Base-by-base conservation (phyloP, 2,329 filamentous ascomycete species). In the Claviceps maximensis region DNA sequence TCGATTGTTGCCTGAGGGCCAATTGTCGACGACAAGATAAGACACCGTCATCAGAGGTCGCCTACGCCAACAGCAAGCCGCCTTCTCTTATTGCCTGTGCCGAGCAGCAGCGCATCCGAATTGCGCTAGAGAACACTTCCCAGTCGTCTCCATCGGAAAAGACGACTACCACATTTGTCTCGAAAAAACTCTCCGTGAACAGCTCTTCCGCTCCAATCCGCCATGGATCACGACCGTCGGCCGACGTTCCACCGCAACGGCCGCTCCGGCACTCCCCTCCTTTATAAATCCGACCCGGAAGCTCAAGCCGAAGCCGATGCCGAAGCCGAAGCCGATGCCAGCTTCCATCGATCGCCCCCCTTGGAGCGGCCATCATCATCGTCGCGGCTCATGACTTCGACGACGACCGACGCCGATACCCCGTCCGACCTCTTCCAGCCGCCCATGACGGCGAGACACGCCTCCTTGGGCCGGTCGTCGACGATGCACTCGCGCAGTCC, bases 401-500 rank as follows among this genome's bases (percentile, higher is more conserved):
- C 31, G 27, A 42, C 53, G 60, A 48, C 61, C 61, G 40, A 60
- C 58, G 42, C 56, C 54, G 25, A 27, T 17, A 45, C 12, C 3
- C 19, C 31, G 15, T 21, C 15, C 56, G 41, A 57, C 56, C 49
- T 47, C 38, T 19, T 21, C 42, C 48, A 47, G 31, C 23, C 47
- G 31, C 47, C 53, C 47, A 51, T 47, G 50, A 45, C 45, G 5
- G 21, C 48, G 33, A 42, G 52, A 19, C 55, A 58, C 8, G 56
- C 63, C 31, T 57, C 63, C 47, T 63, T 71, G 50, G 63, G 62
- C 54, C 61, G 65, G 13, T 74, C 79, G 53, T 85, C 83, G 44
- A 84, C 84, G 13, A 83, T 95, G 70, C 82, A 86, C 62, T 89
- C 88, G 64, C 77, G 81, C 61, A 90, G 86, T 63, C 87, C 88